Evolutionary conservation across 2,329 filamentous ascomycete species (phyloP), one percentile per base, ranked within the genome.

Genomic region (Blumeriella jaapii): DNA sequence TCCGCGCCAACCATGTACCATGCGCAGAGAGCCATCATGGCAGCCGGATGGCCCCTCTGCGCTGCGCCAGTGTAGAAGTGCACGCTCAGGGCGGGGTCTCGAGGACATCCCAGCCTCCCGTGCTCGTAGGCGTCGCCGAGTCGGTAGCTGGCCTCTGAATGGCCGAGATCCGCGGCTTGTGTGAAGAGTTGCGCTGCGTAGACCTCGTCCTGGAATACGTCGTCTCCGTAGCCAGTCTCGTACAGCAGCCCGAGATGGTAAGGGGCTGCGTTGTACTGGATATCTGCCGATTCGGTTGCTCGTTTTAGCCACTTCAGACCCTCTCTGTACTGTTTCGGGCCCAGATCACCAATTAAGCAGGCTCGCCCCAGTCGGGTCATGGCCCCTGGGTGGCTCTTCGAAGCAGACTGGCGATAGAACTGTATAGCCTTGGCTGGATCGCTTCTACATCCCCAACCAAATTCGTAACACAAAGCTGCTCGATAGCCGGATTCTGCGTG

Each of bases 41-140:
- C 89, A 30, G 77, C 71, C 0, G 86, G 69, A 53, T 95, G 82
- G 1, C 84, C 85, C 29, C 71, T 69, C 53, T 93, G 82, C 2
- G 91, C 91, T 9, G 91, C 89, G 16, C 78, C 80, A 1, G 89
- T 98, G 62, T 98, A 98, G 56, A 95, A 98, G 58, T 98, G 91
- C 7, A 98, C 86, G 46, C 86, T 95, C 34, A 98, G 65, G 2
- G 87, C 85, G 2, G 91, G 85, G 56, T 98, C 91, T 34, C 78
- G 76, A 1, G 91, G 91, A 54, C 91, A 98, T 47, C 73, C 77
- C 38, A 96, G 68, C 44, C 78, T 74, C 10, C 91, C 91, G 53
- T 94, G 85, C 61, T 98, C 91, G 55, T 98, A 98, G 0, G 89
- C 87, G 56, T 95, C 85, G n/a, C 91, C 91, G 62, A 98, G 75